Evolutionary conservation across 371 early-diverging fungal genomes (phyloP), one percentile per base, ranked within the genome.

Genomic region (Apophysomyces ossiformis): DNA sequence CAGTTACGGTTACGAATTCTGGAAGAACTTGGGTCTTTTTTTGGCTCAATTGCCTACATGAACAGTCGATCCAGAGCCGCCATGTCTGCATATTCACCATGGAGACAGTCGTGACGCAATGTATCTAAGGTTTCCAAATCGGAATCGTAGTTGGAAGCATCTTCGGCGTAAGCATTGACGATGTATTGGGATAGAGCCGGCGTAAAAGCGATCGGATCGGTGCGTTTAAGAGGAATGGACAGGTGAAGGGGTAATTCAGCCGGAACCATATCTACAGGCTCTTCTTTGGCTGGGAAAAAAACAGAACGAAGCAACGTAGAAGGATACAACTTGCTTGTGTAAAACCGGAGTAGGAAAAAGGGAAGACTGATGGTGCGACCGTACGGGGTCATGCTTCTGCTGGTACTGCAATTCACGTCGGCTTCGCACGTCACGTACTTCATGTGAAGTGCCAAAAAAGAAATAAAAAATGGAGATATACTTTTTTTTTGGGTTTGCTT

Each of bases 141-240:
- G 13, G 57, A 32, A 57, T 70, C 63, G 60, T 83, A 83, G 44
- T 69, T 69, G 9, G 69, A 45, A 5, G 70, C 60, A 39, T 76
- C 76, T 57, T 83, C 76, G 21, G 75, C 77, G 61, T 83, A 83
- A 2, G 76, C 73, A n/a, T 56, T 64, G 5, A 64, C 61, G 37
- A 83, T 83, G 58, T 83, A 83, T 16, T 68, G 66, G 8, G 73
- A 44, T 18, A 83, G 61, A 57, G 68, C 67, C 35, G 64, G 68
- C 39, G 69, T 32, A 76, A 76, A 82, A 56, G 46, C 35, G 36
- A 74, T 57, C 12, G 69, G 50, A 12, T 66, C 58, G 13, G 71
- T 69, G 43, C 44, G 59, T 62, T 67, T 68, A 32, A 37, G 39
- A 26, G 70, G 70, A 32, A 74, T 57, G 39, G 58, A 62, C 37